Percentiles rank a stretch among this genome's conserved stretches.
Evolutionary conservation across 2,329 filamentous ascomycete species (phyloP).

Genomic region (Arthrobotrys musiformis): DNA sequence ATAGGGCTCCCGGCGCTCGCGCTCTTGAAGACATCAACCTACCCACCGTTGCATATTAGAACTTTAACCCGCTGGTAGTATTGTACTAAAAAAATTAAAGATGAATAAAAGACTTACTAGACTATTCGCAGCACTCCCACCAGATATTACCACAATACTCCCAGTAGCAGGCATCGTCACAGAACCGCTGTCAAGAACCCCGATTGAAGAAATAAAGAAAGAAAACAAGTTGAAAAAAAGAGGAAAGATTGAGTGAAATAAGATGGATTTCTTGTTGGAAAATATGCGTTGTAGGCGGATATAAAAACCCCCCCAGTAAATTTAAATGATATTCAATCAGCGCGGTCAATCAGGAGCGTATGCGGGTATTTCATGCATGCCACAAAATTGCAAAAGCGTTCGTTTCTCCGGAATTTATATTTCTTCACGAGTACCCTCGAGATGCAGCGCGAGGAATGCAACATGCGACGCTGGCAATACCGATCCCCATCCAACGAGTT

Average conservation of each 20-base stretch:
- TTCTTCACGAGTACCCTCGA: too few species aligned
- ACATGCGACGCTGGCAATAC: too few species aligned
- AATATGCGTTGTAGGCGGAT: slow-evolving; percentile 25
- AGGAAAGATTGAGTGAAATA: too few species aligned
- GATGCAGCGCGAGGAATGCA: too few species aligned
- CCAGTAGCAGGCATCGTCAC: slow-evolving; percentile 7
- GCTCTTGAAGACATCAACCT: slow-evolving; percentile 54
- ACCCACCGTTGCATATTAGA: not conserved
- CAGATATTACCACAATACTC: slow-evolving; percentile 47
- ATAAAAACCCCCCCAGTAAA: not conserved
- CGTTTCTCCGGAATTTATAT: too few species aligned
- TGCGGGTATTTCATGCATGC: too few species aligned
- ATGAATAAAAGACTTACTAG: slow-evolving; percentile 21
- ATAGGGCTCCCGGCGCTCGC: slow-evolving; percentile 51
- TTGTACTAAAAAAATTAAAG: not conserved
- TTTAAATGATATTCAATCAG: too few species aligned
- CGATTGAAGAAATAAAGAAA: not conserved
- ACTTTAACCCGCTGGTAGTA: not conserved
- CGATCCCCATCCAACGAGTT: too few species aligned
- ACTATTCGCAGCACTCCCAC: slow-evolving; percentile 53
- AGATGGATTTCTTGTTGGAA: too few species aligned
- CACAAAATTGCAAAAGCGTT: too few species aligned
- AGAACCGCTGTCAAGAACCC: not conserved
- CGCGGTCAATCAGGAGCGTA: too few species aligned
- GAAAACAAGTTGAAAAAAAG: too few species aligned